Percentiles rank a stretch among this genome's conserved stretches.
Conservation (phyloP, 106 monocot species). For the Dendrobium nobile region DNA sequence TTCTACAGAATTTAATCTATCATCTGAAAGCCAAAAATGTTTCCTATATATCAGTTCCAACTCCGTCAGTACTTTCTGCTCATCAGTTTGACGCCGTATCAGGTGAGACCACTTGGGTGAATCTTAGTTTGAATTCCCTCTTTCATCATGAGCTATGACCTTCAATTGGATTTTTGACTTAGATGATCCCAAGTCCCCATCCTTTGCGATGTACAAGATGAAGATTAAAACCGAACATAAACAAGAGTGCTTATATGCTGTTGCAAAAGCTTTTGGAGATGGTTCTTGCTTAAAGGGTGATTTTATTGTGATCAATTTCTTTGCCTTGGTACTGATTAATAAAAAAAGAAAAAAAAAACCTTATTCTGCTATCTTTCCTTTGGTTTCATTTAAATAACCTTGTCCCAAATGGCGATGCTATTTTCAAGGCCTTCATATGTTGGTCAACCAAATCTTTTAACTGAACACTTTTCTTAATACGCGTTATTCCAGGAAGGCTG, state of each 20-base stretch:
- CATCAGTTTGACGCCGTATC: slow-evolving; percentile 8
- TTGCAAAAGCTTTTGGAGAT: slow-evolving; percentile 66
- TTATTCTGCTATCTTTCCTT: background rate
- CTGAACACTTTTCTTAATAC: background rate
- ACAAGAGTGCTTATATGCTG: slow-evolving; percentile 47
- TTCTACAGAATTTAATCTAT: slow-evolving; percentile 32
- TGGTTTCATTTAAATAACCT: background rate
- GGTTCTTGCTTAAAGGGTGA: slow-evolving; percentile 36
- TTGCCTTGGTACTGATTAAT: slow-evolving; percentile 59
- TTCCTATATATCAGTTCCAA: slow-evolving; percentile 37
- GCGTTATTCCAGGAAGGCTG: slow-evolving; percentile 74
- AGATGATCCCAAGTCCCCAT: slow-evolving; percentile 18
- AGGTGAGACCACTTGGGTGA: slow-evolving; percentile 19
- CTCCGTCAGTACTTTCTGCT: slow-evolving; percentile 48
- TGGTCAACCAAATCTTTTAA: background rate
- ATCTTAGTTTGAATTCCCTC: background rate
- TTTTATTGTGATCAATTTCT: slow-evolving; percentile 87
- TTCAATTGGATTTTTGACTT: slow-evolving; percentile 4
- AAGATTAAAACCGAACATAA: slow-evolving; percentile 52
- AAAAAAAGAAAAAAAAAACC: too few relatives aligned
- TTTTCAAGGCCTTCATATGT: background rate
- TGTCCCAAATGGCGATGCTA: background rate
- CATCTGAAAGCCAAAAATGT: slow-evolving; percentile 46
- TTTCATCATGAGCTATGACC: background rate
- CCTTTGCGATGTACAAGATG: slow-evolving; percentile 43